phyloP scores from a whole-genome alignment of 2,329 filamentous ascomycete species.

The Xylaria sp. region DNA sequence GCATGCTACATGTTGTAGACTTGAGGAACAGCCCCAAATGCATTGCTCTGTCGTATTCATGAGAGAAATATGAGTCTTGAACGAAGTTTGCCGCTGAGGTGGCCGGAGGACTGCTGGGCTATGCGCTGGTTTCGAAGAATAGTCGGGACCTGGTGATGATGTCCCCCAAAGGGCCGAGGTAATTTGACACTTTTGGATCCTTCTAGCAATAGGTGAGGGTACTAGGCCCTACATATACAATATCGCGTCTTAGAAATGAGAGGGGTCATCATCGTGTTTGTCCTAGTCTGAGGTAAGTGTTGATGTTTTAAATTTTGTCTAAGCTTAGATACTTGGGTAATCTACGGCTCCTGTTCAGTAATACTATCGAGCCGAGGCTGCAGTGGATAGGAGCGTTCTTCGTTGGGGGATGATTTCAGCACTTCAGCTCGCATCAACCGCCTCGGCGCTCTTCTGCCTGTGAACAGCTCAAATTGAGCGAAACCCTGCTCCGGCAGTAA shows the following conservation, averaged over 20 bases:
- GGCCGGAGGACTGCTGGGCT: neutral
- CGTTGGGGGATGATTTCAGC: constrained; percentile 57
- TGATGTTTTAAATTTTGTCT: neutral
- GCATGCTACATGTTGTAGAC: constrained; percentile 15
- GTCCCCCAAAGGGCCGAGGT: too few relatives aligned
- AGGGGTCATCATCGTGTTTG: too few relatives aligned
- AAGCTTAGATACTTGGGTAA: neutral
- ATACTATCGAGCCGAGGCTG: constrained; percentile 55
- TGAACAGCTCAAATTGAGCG: constrained; percentile 85
- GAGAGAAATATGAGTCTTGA: constrained; percentile 19
- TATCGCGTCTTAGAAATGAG: too few relatives aligned
- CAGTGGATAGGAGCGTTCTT: constrained; percentile 54
- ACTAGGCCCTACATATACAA: too few relatives aligned
- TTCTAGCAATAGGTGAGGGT: too few relatives aligned
- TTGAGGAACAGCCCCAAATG: constrained; percentile 18
- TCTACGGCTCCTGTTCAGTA: constrained; percentile 53
- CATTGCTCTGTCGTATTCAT: constrained; percentile 30
- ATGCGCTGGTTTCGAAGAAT: neutral
- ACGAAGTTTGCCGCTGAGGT: constrained; percentile 12
- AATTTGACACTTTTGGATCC: too few relatives aligned
- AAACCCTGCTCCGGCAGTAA: constrained; percentile 82
- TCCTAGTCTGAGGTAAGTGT: too few relatives aligned
- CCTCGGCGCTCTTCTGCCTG: constrained; percentile 75
- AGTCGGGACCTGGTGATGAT: too few relatives aligned
- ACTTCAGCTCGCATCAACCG: constrained; percentile 77